Conservation (phyloP, 2,329 filamentous ascomycete species). For the Trichocomaceae sp. region DNA sequence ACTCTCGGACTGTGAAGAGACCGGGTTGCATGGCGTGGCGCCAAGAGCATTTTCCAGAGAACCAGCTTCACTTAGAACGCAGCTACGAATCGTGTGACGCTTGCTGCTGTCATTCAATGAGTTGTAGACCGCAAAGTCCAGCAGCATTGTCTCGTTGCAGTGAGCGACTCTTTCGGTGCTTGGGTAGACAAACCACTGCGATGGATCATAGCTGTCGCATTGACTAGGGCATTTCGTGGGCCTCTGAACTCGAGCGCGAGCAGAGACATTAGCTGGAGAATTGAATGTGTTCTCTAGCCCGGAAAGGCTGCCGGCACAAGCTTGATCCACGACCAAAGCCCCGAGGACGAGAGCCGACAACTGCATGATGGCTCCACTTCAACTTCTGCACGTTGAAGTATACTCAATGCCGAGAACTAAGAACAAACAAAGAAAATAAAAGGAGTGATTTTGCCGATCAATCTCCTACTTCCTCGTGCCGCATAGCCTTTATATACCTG, state of each 20-base stretch:
- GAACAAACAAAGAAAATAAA: too few species aligned
- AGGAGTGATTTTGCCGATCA: too few species aligned
- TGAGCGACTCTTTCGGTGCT: neutral
- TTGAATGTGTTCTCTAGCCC: neutral
- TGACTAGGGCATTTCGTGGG: neutral
- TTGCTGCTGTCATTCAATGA: neutral
- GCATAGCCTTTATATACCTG: too few species aligned
- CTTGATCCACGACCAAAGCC: neutral
- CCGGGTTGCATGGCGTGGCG: neutral
- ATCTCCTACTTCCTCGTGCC: too few species aligned
- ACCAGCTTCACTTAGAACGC: neutral
- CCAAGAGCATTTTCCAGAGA: neutral
- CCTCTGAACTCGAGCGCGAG: conserved; percentile 1
- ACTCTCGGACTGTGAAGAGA: neutral
- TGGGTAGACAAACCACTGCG: conserved; percentile 3
- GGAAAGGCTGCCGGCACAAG: neutral
- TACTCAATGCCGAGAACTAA: too few species aligned
- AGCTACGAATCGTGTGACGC: neutral
- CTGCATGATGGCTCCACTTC: neutral
- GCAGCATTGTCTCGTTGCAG: conserved; percentile 1
- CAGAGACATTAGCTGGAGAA: conserved; percentile 2
- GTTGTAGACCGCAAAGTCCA: neutral
- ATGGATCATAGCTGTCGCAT: conserved; percentile 2
- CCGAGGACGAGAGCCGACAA: neutral
- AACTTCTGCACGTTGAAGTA: too few species aligned